Percentiles rank a stretch among this genome's conserved stretches.
Conservation (phyloP, 352 stramenopile genomes). For the Aphanomyces cochlioides region DNA sequence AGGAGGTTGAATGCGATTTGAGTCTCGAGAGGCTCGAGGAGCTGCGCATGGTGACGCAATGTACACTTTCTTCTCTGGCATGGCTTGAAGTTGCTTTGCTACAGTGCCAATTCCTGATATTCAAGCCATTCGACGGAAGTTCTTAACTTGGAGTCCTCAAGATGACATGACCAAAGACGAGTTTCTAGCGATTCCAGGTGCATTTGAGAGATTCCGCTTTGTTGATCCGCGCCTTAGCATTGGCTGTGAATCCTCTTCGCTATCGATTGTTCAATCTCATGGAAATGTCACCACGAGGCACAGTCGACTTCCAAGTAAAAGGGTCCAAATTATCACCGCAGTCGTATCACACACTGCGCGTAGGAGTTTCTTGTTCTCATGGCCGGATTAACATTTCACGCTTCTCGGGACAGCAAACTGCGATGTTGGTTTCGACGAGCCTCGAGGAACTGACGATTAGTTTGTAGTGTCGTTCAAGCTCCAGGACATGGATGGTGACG, state of each 20-base stretch:
- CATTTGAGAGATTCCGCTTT: not conserved
- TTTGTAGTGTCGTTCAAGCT: constrained; percentile 26
- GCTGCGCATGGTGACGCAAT: constrained; percentile 24
- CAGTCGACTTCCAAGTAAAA: constrained; percentile 13
- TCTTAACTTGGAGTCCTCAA: constrained; percentile 1
- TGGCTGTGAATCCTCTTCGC: constrained; percentile 23
- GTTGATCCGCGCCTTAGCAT: not conserved
- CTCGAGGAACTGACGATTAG: not conserved
- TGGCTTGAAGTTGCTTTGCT: not conserved
- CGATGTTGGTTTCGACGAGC: not conserved
- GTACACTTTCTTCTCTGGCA: not conserved
- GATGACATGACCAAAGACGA: constrained; percentile 25
- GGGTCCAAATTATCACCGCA: not conserved
- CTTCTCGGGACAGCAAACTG: constrained; percentile 22
- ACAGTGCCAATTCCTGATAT: constrained; percentile 24
- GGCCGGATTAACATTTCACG: constrained; percentile 27
- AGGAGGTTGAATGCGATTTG: constrained; percentile 21
- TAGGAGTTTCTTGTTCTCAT: constrained; percentile 26
- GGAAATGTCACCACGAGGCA: not conserved
- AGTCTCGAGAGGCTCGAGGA: constrained; percentile 23
- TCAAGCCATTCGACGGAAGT: constrained; percentile 5
- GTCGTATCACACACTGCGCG: not conserved
- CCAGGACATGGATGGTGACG: constrained; percentile 26
- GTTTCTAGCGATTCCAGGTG: constrained; percentile 29
- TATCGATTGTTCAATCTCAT: constrained; percentile 21